Conservation (phyloP, 345 rosid species). For the Euphorbia tirucalli region DNA sequence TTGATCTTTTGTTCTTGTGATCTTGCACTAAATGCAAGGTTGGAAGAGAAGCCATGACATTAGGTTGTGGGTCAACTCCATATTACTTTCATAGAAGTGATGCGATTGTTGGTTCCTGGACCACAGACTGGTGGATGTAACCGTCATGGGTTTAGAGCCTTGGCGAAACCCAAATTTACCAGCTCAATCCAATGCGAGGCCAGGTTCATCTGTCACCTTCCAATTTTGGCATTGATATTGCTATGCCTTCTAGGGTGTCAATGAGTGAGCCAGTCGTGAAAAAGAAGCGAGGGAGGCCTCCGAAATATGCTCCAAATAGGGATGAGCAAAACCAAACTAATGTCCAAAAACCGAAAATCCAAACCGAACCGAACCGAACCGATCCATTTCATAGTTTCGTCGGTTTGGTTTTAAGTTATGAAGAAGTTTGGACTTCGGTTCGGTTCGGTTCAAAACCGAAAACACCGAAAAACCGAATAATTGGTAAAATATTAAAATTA, state of each 20-base stretch:
- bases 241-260: conserved; percentile 43
- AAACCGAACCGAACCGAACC: no score
- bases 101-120: conserved; percentile 41
- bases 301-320: conserved; percentile 81
- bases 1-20: conserved; percentile 16
- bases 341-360: no score
- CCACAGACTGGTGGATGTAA: conserved; percentile 53
- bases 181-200: conserved; percentile 41
- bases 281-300: conserved; percentile 97
- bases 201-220: conserved; percentile 42
- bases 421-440: no score
- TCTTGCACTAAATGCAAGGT: conserved; percentile 73
- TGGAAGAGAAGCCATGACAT: no score
- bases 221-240: conserved; percentile 53
- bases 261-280: conserved; percentile 57
- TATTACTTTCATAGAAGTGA: no score
- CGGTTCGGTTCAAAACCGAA: no score
- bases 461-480: no score
- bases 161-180: conserved; percentile 48
- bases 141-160: conserved; percentile 58
- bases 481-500: no score
- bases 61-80: no score
- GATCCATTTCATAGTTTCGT: no score
- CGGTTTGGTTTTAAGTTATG: no score
- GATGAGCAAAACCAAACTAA: no score